A percentile compares a stretch with the other conserved stretches of the same genome.
Conservation (phyloP, 495 filamentous ascomycete species). For the Thermothielavioides terrestris region DNA sequence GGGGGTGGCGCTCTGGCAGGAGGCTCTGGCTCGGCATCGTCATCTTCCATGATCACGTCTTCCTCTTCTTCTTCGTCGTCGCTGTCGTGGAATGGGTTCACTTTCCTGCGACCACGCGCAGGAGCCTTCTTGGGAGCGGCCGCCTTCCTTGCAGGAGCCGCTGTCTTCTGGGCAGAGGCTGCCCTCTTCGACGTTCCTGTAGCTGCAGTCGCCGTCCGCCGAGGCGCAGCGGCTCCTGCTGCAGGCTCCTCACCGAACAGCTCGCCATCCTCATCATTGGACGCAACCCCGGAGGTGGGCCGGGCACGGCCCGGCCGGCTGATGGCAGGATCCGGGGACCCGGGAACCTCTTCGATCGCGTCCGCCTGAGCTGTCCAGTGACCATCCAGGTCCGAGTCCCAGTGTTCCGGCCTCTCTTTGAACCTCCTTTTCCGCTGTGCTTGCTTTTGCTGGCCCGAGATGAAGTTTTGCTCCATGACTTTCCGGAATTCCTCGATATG, state of each 20-base stretch:
- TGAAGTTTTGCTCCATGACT: conserved; percentile 64
- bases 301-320: conserved; percentile 24
- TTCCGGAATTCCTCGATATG: conserved; percentile 64
- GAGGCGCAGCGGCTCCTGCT: conserved; percentile 22
- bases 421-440: conserved; percentile 44
- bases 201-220: conserved; percentile 28
- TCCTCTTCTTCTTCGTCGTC: conserved; percentile 56
- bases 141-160: conserved; percentile 33
- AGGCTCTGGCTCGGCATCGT: conserved; percentile 41
- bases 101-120: conserved; percentile 38
- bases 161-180: conserved; percentile 32
- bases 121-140: conserved; percentile 30
- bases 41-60: conserved; percentile 57
- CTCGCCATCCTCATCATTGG: conserved; percentile 30
- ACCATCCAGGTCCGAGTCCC: conserved; percentile 83
- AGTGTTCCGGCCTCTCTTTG: conserved; percentile 69
- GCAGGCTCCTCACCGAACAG: conserved; percentile 31
- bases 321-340: conserved; percentile 36
- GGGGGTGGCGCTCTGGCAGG: conserved; percentile 16
- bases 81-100: conserved; percentile 48
- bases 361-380: conserved; percentile 72
- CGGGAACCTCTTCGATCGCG: conserved; percentile 47
- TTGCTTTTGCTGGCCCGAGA: conserved; percentile 55
- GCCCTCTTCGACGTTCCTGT: conserved; percentile 32
- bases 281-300: conserved; percentile 10